Base-by-base conservation (phyloP, 2,329 filamentous ascomycete genomes). In the Aaosphaeria arxii region DNA sequence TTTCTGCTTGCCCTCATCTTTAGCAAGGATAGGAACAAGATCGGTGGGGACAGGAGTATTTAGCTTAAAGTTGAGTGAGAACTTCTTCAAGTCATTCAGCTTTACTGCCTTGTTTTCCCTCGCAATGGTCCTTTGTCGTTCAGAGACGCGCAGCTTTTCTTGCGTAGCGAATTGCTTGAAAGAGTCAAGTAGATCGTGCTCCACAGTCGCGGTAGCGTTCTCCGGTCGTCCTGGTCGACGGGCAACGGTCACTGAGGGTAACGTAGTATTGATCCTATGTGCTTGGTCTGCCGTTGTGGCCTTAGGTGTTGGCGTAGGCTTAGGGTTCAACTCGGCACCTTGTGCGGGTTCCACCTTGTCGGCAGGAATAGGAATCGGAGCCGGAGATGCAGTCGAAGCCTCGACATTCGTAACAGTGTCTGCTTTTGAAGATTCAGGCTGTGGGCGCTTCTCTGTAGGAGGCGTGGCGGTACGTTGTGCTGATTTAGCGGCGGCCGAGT, bases 1-100 rank as follows among this genome's bases (percentile, higher is more conserved):
- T 62, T 91, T 85, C 71, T 97, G 94, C 74, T 96, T 99, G 41
- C 77, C 81, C n/a, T 91, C 91, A 66, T 99, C 94, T 69, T 97
- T 99, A 49, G 94, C 92, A 51, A 99, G 87, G 57, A 99, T 99
- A 1, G 89, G 87, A 30, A 99, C 91, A 33, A 99, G 74, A 70
- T 99, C 94, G 44, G 83, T 85, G 1, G 94, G 94, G 7, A 99
- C 91, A 5, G 91, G 91, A 3, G 92, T 96, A 43, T 88, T 87
- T 13, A 99, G 81, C 74, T 97, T 97, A 78, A 99, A 99, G 66
- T 83, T 94, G 58, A 86, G 83, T 1, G 94, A 90, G 70, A 99
- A 99, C 64, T 92, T 96, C 77, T 94, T 95, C 49, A 99, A 74
- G 72, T 99, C 94, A 50, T 89, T 95, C 52, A 99, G 72, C 71